Evolutionary conservation across 768 basidiomycete genomes (phyloP).

Genomic region (Termitomyces sp.): DNA sequence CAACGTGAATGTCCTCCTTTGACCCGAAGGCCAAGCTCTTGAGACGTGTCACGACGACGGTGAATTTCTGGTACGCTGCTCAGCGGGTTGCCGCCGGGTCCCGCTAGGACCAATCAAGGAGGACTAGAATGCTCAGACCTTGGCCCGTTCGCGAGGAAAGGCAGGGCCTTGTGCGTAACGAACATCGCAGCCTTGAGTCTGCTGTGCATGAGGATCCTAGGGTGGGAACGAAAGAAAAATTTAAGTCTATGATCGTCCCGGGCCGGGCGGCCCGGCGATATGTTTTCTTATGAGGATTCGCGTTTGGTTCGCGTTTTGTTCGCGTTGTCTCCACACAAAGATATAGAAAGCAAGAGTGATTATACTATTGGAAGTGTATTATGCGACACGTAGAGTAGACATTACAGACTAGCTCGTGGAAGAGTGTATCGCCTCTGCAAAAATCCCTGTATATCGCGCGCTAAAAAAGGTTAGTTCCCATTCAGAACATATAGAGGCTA

Average conservation of each 20-base stretch:
- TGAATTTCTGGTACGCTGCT: slow-evolving; percentile 32
- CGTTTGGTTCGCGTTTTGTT: too few relatives aligned
- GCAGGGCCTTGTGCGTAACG: slow-evolving; percentile 49
- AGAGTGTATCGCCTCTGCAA: slow-evolving; percentile 9
- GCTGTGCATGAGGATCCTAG: slow-evolving; percentile 17
- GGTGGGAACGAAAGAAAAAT: too few relatives aligned
- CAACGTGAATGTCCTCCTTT: slow-evolving; percentile 11
- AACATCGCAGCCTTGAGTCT: slow-evolving; percentile 43
- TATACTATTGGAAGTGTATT: background rate
- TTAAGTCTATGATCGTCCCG: background rate
- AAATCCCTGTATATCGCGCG: slow-evolving; percentile 15
- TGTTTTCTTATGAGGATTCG: too few relatives aligned
- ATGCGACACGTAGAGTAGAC: background rate
- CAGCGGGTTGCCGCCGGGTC: slow-evolving; percentile 22
- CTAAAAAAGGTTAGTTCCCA: slow-evolving; percentile 1
- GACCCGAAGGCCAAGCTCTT: slow-evolving; percentile 18
- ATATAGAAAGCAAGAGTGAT: background rate
- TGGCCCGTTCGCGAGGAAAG: slow-evolving; percentile 34
- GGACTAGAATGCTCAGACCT: slow-evolving; percentile 36
- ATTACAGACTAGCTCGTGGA: slow-evolving; percentile 10
- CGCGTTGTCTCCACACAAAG: too few relatives aligned
- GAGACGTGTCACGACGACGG: slow-evolving; percentile 12
- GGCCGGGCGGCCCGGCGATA: background rate
- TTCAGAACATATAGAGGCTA: background rate
- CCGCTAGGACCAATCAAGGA: slow-evolving; percentile 30